These are phyloP conservation scores for Nemania sp. DNA, from an alignment of 2,329 filamentous ascomycete species.

Conservation along the genomic window DNA sequence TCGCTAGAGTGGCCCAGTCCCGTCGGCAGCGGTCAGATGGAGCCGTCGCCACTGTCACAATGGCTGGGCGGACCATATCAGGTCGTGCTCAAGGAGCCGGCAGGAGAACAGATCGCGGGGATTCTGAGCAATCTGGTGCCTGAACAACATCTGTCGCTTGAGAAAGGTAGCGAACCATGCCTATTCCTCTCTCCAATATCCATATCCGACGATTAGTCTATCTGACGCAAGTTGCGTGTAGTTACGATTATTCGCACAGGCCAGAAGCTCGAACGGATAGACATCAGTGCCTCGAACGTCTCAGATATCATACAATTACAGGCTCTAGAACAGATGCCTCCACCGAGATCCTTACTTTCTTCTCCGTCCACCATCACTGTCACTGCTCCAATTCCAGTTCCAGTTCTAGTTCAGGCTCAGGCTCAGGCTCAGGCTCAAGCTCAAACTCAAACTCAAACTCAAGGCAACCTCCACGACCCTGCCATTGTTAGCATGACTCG, in stretches of 20 bases:
- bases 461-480: conserved; percentile 76
- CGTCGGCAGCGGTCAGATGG: conserved; percentile 33
- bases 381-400: conserved; percentile 42
- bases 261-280: conserved; percentile 36
- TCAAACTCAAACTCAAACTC: conserved; percentile 51
- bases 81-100: conserved; percentile 44
- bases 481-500: conserved; percentile 79
- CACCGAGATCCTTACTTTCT: conserved; percentile 2
- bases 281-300: conserved; percentile 45
- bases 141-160: conserved; percentile 43
- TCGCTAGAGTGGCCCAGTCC: not conserved
- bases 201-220: not conserved
- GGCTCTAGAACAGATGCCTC: conserved; percentile 3
- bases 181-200: not conserved
- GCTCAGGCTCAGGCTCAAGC: too few species aligned
- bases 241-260: conserved; percentile 39
- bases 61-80: conserved; percentile 46
- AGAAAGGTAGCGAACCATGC: conserved; percentile 38
- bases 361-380: conserved; percentile 43
- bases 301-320: conserved; percentile 44
- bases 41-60: conserved; percentile 40
- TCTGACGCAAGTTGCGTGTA: conserved; percentile 12
- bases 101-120: conserved; percentile 42
- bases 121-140: conserved; percentile 43
- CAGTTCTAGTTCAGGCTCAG: too few species aligned